Base-by-base conservation (phyloP, 2,329 filamentous ascomycete genomes). In the Cryphonectria parasitica region DNA sequence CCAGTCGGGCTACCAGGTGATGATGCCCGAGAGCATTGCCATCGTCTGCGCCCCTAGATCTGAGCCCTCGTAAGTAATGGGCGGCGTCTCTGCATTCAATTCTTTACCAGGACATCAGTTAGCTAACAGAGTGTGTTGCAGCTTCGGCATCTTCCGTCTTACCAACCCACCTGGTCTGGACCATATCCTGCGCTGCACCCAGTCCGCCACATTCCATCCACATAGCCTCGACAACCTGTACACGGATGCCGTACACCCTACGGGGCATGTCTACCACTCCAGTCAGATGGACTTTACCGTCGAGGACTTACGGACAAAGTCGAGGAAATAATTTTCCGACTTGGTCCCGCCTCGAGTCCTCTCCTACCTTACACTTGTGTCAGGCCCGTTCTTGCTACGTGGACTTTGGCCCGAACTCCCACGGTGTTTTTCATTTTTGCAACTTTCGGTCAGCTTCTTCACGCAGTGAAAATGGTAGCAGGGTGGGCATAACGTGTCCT, bases 1-100 rank as follows among this genome's bases (percentile, higher is more conserved):
- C 0, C 95, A 97, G 78, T 91, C 91, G 3, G 94, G 94, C 15
- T 98, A 98, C 79, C 96, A 99, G 81, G 90, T 96, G 71, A 98
- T 98, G 94, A 88, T 98, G 82, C 91, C 94, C 0, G 96, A 99
- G 84, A 97, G 93, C 76, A 94, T 99, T 73, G 96, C 96, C 4
- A 97, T 99, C 76, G 96, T 99, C 54, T 99, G 96, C 82, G 93
- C 96, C 7, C 96, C 96, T 0, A 91, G 88, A 69, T 93, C 92
- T 76, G 85, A 86, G 49, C 92, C 92, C 61, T 92, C 90, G 89
- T 95, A 83, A 83, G 90, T 86, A 5, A 3, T 39, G 8, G 34
- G 34, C 31, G 28, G 5, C 56, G 39, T 63, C n/a, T 6, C 25
- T 60, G 52, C 19, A 22, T n/a, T n/a, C n/a, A 45, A 58, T 22